Evolutionary conservation across 805 yeast genomes (phyloP), one percentile per base, ranked within the genome.

Genomic region (Hanseniaspora lindneri): DNA sequence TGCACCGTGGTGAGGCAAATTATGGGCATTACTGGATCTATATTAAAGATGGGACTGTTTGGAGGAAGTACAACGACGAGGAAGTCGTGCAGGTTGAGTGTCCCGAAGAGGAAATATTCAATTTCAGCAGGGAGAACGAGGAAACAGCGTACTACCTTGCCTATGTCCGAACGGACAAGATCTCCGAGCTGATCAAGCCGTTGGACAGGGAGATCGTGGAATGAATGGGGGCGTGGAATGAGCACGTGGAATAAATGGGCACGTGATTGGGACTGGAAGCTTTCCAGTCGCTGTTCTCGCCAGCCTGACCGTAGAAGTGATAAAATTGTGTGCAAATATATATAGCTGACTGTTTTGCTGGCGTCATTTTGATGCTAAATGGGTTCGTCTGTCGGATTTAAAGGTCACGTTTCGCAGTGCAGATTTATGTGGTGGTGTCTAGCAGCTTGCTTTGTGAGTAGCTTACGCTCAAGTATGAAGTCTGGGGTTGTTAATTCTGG

Each of bases 1-100:
- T 92, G 41, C 98, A 92, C 62, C 70, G 96, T 44, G 98, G 98
- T 6, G 94, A 87, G 58, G 97, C 96, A 0, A 79, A 86, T 44
- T 89, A 84, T 59, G 98, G 98, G 2, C 98, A 92, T 64, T 92
- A 92, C 63, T 92, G 97, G 96, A 76, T 89, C 16, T 92, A 89
- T 60, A 88, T 92, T 53, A 77, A 75, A 51, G 72, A 72, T 53
- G 70, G 72, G 17, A 72, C 75, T 25, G 66, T 83, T 19, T 92
- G 78, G 75, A 71, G 96, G 53, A 88, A 86, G 67, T 92, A 92
- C 63, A 92, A 92, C 59, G 98, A 92, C 66, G 97, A 92, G 58
- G 72, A 73, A n/a, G 94, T 92, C n/a, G 77, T 86, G 2, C 94
- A 81, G 54, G 96, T 83, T 1, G 66, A 76, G 0, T 13, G 19